phyloP scores from a whole-genome alignment of 345 rosid species.

The Punica granatum region DNA sequence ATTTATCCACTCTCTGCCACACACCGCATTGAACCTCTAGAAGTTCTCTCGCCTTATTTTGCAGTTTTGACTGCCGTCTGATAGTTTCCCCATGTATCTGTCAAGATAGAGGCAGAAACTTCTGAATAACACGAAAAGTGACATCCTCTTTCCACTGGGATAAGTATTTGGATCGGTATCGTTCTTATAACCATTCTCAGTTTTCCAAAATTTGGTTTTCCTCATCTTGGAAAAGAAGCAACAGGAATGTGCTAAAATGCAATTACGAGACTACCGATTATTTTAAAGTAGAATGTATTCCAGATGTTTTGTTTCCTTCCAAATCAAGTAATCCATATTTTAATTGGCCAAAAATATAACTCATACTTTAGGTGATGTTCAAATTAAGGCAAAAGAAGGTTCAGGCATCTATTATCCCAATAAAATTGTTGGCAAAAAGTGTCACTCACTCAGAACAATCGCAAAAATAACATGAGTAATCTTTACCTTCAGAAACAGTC shows the following conservation, averaged over 20 bases:
- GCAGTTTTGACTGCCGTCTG: slow-evolving; percentile 52
- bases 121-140: neutral
- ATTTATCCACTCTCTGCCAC: slow-evolving; percentile 78
- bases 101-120: slow-evolving; percentile 8
- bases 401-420: neutral
- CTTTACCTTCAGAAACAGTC: slow-evolving; percentile 83
- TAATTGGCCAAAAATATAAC: too few relatives aligned
- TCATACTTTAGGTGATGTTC: too few relatives aligned
- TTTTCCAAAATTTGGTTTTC: too few relatives aligned
- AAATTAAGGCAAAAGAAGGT: neutral
- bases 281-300: too few relatives aligned
- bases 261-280: too few relatives aligned
- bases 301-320: neutral
- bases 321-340: neutral
- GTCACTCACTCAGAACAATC: neutral
- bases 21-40: slow-evolving; percentile 58
- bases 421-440: neutral
- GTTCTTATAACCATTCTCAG: too few relatives aligned
- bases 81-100: slow-evolving; percentile 93
- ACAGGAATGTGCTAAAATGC: too few relatives aligned
- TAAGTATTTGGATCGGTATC: neutral
- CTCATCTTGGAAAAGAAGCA: too few relatives aligned
- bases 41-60: slow-evolving; percentile 62
- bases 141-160: neutral
- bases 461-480: neutral